Evolutionary conservation across 179 eudicot species (phyloP), one percentile per base, ranked within the genome.

Genomic region (Actinidia chinensis): DNA sequence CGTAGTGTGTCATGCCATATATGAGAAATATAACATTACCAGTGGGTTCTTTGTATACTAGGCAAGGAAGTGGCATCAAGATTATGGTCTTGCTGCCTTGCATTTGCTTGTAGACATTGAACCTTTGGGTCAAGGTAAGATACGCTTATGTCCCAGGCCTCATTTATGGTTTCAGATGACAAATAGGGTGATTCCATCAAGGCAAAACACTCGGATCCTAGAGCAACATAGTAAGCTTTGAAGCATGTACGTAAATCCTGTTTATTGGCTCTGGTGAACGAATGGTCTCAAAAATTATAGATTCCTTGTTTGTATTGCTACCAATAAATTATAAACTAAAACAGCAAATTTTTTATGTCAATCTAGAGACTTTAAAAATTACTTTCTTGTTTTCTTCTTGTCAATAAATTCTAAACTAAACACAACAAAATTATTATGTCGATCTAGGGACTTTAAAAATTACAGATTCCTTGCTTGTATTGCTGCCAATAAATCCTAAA

Each of bases 11-110:
- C 40, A 46, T 23, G 33, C 9, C 13, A 76, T 8, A 23, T 8
- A 23, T 44, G 65, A 68, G 76, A 69, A 63, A 75, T 22, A 68
- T 71, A 55, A 80, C 36, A 87, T 78, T 89, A 92, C 97, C 94
- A 73, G 74, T 75, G 70, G 76, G 51, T 58, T 56, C 52, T 77
- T 76, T 84, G 74, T 64, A 61, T 69, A 10, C 54, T 77, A 52
- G 77, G 28, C 72, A 79, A 74, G 76, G 83, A 83, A 67, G 78
- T 66, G 59, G 78, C 74, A 78, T 81, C 70, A 5, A 77, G 65
- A 69, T 76, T 68, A 56, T 47, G 61, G 70, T 84, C 86, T 56
- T 70, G 76, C 79, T 64, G 77, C 56, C 77, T 86, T 67, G 71
- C 11, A 74, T 78, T 73, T 48, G 52, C 74, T 33, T 77, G 74